Base-by-base conservation (phyloP, 2,329 filamentous ascomycete species). In the Paracamarosporium sp. region DNA sequence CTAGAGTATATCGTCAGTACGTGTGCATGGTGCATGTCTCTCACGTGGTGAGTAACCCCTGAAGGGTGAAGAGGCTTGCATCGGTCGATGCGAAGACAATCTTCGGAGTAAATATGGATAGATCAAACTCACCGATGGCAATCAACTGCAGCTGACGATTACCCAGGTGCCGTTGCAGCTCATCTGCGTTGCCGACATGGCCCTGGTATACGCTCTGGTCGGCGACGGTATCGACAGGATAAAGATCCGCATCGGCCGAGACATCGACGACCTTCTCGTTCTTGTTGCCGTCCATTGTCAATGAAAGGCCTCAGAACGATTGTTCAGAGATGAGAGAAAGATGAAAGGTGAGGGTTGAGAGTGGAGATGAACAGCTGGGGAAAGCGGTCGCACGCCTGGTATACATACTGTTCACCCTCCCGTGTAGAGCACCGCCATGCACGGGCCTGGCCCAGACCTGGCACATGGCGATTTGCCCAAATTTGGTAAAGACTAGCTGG, bases 81-180 rank as follows among this genome's bases (percentile, higher is more conserved):
- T 17, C 35, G 15, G 8, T 38, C n/a, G 6, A 2, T 38, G n/a
- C n/a, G 35, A n/a, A n/a, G n/a, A n/a, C n/a, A n/a, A n/a, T n/a
- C n/a, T n/a, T n/a, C n/a, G n/a, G n/a, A n/a, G n/a, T n/a, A n/a
- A n/a, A n/a, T n/a, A n/a, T 20, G 17, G n/a, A 2, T 3, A 20
- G 36, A 17, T 11, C 7, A 6, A 4, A 48, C 46, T 25, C 15
- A 48, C 72, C 72, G 27, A 74, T 72, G 25, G 71, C 71, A 35
- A 75, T 73, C 46, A 68, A 59, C 55, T 75, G 71, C 17, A 75
- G 66, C 53, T 73, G 70, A 27, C 71, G 67, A 43, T 74, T 74
- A 5, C 63, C 88, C 86, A 66, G 81, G 83, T 62, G 63, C 40
- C 71, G 65, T 38, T 68, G 66, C 35, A 74, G 66, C 31, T 67